These are phyloP conservation scores for Saccharomycopsis fermentans DNA, from an alignment of 805 yeast species.

Conservation along the genomic window DNA sequence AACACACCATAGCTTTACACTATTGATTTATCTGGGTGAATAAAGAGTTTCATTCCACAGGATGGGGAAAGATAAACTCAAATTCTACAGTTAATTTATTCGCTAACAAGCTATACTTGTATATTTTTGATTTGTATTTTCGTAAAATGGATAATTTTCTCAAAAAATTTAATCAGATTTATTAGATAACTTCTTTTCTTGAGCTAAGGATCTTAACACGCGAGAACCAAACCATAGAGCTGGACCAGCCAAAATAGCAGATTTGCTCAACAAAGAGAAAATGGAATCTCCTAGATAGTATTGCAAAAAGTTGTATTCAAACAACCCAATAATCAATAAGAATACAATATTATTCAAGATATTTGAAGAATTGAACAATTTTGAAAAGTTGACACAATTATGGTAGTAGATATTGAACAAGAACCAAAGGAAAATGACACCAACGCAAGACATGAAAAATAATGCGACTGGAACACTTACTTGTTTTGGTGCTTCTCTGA, in stretches of 20 bases:
- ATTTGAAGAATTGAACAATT: not conserved
- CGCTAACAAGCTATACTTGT: not conserved
- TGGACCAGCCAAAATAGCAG: constrained; percentile 40
- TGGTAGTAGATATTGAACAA: constrained; percentile 8
- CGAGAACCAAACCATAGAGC: constrained; percentile 55
- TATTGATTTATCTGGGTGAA: no score
- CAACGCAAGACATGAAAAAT: constrained; percentile 10
- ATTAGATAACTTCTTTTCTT: constrained; percentile 9
- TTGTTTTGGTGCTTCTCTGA: constrained; percentile 15
- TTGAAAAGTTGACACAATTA: constrained; percentile 14
- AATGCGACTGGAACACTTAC: constrained; percentile 9
- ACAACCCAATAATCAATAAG: constrained; percentile 35
- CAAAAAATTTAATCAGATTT: not conserved
- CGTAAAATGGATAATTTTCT: not conserved
- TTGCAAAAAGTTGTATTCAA: constrained; percentile 44
- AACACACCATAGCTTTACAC: no score
- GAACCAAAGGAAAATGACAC: constrained; percentile 7
- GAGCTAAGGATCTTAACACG: constrained; percentile 40
- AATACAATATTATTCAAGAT: constrained; percentile 32
- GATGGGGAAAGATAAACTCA: not conserved
- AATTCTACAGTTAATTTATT: not conserved
- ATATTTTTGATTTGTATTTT: not conserved
- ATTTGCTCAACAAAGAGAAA: constrained; percentile 44
- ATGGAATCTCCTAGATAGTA: constrained; percentile 54
- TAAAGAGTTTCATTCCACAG: no score